Evolutionary conservation across 192 early-diverging fungal species (phyloP).

Genomic region (Coemansia biformis): DNA sequence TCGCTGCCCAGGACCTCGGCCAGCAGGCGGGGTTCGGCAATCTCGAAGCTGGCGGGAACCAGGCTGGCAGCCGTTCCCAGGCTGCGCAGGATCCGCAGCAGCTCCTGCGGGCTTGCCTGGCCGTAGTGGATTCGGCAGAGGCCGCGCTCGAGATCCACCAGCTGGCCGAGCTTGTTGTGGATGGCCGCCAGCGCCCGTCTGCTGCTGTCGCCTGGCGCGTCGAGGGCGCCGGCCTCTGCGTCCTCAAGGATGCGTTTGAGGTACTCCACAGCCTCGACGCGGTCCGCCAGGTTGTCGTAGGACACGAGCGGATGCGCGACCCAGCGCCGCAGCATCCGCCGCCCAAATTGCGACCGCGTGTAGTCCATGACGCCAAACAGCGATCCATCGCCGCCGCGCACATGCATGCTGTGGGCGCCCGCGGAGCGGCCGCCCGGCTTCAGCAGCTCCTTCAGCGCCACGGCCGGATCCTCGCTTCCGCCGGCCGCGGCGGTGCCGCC

Average conservation of each 20-base stretch:
- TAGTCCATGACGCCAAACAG: constrained; percentile 78
- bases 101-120: constrained; percentile 76
- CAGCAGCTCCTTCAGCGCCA: constrained; percentile 18
- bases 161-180: constrained; percentile 40
- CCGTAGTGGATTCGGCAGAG: constrained; percentile 84
- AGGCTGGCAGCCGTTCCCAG: constrained; percentile 48
- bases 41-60: constrained; percentile 10
- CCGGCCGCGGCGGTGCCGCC: constrained; percentile 52
- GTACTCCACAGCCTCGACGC: constrained; percentile 80
- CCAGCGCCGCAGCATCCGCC: constrained; percentile 74
- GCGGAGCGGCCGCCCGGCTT: constrained; percentile 6
- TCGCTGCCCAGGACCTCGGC: constrained; percentile 33
- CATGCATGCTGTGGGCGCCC: constrained; percentile 13
- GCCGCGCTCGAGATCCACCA: constrained; percentile 91
- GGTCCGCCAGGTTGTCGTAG: constrained; percentile 57
- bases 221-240: constrained; percentile 18
- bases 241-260: constrained; percentile 54
- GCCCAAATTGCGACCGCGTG: constrained; percentile 87
- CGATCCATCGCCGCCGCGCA: constrained; percentile 59
- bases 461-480: constrained; percentile 4
- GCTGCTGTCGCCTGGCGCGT: not conserved
- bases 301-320: constrained; percentile 81
- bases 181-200: constrained; percentile 31
- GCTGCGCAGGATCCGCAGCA: constrained; percentile 61
- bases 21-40: constrained; percentile 20